Evolutionary conservation across 148 eudicot genomes (phyloP), one percentile per base, ranked within the genome.

Genomic region (Fagopyrum homotropicum): DNA sequence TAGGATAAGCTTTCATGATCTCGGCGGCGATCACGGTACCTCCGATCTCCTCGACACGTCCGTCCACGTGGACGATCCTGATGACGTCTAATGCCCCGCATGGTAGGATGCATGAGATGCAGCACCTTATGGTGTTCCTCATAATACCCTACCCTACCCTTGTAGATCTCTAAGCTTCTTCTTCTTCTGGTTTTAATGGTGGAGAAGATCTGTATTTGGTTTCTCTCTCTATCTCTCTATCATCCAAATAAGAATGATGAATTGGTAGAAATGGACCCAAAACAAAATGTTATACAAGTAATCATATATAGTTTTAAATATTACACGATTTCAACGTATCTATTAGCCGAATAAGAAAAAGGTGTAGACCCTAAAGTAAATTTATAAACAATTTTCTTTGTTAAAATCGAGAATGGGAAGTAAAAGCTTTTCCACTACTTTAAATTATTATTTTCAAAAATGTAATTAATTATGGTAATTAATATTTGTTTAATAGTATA

Each of bases 61-160:
- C 98, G 75, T 86, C 88, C 9, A 87, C 17, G 64, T 93, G 98
- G n/a, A 93, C 96, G 59, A 93, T 89, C 4, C 98, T 85, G 86
- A 93, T 84, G 63, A 93, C 98, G 78, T 93, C 98, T 29, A 93
- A 80, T 1, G 88, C 86, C 2, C 98, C 98, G 75, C 98, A 93
- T 22, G 98, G 98, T 11, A 93, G 83, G 75, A 93, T 90, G 87
- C 98, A 93, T 7, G 98, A 93, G 80, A 93, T 85, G 86, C 96
- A 93, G 72, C 98, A 90, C 74, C 88, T 83, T 54, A 93, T 79
- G 14, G 86, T 72, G 82, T 77, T 85, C 78, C 75, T 90, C 93
- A 88, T 17, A 3, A 8, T n/a, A 17, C 61, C 52, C 16, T 52
- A 52, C 57, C 57, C n/a, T 15, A 14, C 57, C 0, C 17, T 54